phyloP scores from a whole-genome alignment of 345 rosid species.

The Ricinus communis region DNA sequence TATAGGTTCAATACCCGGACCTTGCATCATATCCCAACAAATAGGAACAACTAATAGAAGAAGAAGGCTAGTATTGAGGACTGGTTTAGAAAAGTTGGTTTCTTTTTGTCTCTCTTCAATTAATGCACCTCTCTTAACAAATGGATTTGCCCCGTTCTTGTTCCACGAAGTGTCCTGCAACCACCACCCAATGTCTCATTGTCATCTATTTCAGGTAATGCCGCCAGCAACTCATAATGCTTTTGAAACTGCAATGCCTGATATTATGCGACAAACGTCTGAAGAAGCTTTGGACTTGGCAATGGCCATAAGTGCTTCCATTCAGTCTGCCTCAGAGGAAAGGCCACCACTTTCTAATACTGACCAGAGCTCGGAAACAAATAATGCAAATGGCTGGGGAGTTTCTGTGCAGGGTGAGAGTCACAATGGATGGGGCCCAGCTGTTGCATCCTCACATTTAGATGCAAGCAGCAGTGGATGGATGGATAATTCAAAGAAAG shows the following conservation, averaged over 20 bases:
- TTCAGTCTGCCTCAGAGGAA: slow-evolving; percentile 22
- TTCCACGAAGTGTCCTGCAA: not conserved
- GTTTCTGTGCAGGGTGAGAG: slow-evolving; percentile 20
- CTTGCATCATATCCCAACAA: too few relatives aligned
- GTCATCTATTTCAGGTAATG: slow-evolving; percentile 28
- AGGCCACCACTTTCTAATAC: slow-evolving; percentile 8
- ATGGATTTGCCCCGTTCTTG: not conserved
- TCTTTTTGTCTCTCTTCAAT: not conserved
- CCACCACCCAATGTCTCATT: slow-evolving; percentile 5
- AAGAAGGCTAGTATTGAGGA: too few relatives aligned
- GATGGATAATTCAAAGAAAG: slow-evolving; percentile 26
- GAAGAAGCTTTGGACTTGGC: slow-evolving; percentile 21
- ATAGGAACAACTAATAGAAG: too few relatives aligned
- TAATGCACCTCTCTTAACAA: not conserved
- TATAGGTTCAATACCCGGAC: not conserved
- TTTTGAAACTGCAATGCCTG: slow-evolving; percentile 21
- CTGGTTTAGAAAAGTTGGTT: not conserved
- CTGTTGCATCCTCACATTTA: slow-evolving; percentile 23
- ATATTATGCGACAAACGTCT: slow-evolving; percentile 13
- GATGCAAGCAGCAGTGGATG: slow-evolving; percentile 34
- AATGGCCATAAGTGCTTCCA: slow-evolving; percentile 20
- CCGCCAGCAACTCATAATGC: slow-evolving; percentile 13
- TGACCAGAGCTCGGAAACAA: slow-evolving; percentile 23
- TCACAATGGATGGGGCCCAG: slow-evolving; percentile 38
- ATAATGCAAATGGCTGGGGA: slow-evolving; percentile 36